Evolutionary conservation across 352 stramenopile species (phyloP).

Genomic region (Pythium dissotocum): DNA sequence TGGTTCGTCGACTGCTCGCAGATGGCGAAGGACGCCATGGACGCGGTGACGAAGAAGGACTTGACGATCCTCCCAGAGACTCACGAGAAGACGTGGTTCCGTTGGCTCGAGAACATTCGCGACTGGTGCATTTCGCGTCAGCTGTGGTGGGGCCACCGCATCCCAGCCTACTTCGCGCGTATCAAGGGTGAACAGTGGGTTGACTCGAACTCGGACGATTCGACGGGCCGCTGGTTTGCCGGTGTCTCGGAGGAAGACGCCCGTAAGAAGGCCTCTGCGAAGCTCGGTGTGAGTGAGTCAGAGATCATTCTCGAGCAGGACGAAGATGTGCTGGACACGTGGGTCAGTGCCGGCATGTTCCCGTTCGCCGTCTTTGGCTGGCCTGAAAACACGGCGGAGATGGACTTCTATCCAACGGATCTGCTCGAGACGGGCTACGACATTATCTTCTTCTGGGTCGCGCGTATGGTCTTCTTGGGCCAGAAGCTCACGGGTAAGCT

Average conservation of each 20-base stretch:
- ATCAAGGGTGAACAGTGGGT: conserved; percentile 79
- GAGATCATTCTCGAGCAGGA: conserved; percentile 94
- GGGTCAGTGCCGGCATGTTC: conserved; percentile 98
- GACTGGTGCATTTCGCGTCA: conserved; percentile 99
- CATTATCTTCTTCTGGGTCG: conserved; percentile 99
- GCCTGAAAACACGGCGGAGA: conserved; percentile 61
- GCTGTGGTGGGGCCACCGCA: conserved; percentile 99
- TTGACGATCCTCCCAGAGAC: conserved; percentile 77
- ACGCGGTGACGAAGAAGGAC: conserved; percentile 80
- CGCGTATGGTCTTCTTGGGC: conserved; percentile 96
- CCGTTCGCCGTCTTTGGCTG: conserved; percentile 90
- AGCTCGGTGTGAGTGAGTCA: conserved; percentile 58
- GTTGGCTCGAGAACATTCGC: conserved; percentile 98
- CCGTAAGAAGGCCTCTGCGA: conserved; percentile 75
- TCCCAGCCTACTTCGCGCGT: conserved; percentile 97
- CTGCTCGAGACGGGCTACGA: conserved; percentile 99
- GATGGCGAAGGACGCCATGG: conserved; percentile 86
- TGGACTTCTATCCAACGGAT: conserved; percentile 96
- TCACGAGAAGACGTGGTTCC: conserved; percentile 96
- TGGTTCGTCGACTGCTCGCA: conserved; percentile 94
- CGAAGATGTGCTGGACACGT: conserved; percentile 99
- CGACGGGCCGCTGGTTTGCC: conserved; percentile 69
- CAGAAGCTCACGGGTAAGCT: conserved; percentile 96
- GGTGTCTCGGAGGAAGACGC: conserved; percentile 88
- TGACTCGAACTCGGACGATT: conserved; percentile 70